These are phyloP conservation scores for Tagetes patula DNA, from an alignment of 129 eudicot genomes.

Conservation along the genomic window DNA sequence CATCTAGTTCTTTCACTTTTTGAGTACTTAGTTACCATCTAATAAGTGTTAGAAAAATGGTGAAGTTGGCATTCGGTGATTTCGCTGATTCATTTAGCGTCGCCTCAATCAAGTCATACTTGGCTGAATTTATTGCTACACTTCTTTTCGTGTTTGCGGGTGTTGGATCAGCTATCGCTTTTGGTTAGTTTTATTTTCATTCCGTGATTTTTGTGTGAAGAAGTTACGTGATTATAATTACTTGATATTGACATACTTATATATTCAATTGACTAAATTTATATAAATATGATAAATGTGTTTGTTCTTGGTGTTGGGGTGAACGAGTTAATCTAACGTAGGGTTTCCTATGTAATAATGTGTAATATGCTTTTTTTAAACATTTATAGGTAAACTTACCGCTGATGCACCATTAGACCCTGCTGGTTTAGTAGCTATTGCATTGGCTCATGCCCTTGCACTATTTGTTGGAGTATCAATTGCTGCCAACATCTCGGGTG, in stretches of 20 bases:
- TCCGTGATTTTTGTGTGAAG: not conserved
- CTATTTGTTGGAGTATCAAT: slow-evolving; percentile 61
- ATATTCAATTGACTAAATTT: not conserved
- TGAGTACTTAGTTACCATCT: not conserved
- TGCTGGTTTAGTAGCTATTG: slow-evolving; percentile 7
- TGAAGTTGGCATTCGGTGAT: slow-evolving; percentile 61
- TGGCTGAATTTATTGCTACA: slow-evolving; percentile 72
- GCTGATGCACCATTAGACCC: slow-evolving; percentile 14
- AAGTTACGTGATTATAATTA: not conserved
- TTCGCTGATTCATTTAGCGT: slow-evolving; percentile 56
- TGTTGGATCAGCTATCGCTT: slow-evolving; percentile 62
- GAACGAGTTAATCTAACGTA: too few relatives aligned
- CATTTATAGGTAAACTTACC: not conserved
- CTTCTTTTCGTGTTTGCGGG: slow-evolving; percentile 67
- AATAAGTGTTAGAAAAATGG: slow-evolving; percentile 38
- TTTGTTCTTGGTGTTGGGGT: not conserved
- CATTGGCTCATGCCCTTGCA: slow-evolving; percentile 44
- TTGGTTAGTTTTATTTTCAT: not conserved
- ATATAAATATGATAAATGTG: not conserved
- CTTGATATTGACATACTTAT: slow-evolving; percentile 8
- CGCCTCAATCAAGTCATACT: slow-evolving; percentile 46
- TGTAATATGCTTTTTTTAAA: not conserved
- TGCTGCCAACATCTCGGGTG: slow-evolving; percentile 69
- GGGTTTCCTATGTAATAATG: not conserved
- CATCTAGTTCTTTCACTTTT: slow-evolving; percentile 22